Evolutionary conservation across 1,284 basidiomycete species (phyloP).

Genomic region (Gomphus bonarii): DNA sequence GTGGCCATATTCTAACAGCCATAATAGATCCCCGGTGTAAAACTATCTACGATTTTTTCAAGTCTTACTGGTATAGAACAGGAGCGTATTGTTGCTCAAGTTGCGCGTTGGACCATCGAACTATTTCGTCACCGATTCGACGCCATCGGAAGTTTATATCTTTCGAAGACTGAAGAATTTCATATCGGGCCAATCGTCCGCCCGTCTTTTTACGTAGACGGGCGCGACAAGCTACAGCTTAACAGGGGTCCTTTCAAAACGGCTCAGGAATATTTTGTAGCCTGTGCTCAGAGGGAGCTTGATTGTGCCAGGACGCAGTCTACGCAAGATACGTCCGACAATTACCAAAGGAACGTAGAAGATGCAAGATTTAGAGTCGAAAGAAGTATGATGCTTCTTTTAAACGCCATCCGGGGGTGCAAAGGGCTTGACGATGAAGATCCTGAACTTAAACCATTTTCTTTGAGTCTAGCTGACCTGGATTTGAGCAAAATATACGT

Average conservation of each 20-base stretch:
- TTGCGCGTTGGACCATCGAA: slow-evolving; percentile 23
- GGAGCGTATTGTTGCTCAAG: slow-evolving; percentile 19
- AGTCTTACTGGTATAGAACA: slow-evolving; percentile 18
- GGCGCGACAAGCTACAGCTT: slow-evolving; percentile 20
- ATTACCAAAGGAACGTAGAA: slow-evolving; percentile 23
- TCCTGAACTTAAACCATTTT: slow-evolving; percentile 21
- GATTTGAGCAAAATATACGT: slow-evolving; percentile 23
- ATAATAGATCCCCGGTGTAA: slow-evolving; percentile 20
- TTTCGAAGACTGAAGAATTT: slow-evolving; percentile 11
- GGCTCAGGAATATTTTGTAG: slow-evolving; percentile 22
- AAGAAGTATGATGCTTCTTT: slow-evolving; percentile 21
- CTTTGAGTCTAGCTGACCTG: slow-evolving; percentile 23
- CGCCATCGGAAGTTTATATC: slow-evolving; percentile 21
- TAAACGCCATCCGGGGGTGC: slow-evolving; percentile 21
- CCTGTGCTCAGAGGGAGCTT: slow-evolving; percentile 26
- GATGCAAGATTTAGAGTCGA: slow-evolving; percentile 23
- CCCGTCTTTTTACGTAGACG: slow-evolving; percentile 22
- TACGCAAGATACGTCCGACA: slow-evolving; percentile 21
- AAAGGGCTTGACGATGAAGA: slow-evolving; percentile 24
- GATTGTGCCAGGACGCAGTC: slow-evolving; percentile 23
- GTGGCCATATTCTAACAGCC: neutral
- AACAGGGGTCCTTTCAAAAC: slow-evolving; percentile 24
- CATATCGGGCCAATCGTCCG: slow-evolving; percentile 20
- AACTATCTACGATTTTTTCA: slow-evolving; percentile 20
- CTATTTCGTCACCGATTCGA: slow-evolving; percentile 20